Conservation (phyloP, 75 land plant genomes). For the Selaginella tamariscina region DNA sequence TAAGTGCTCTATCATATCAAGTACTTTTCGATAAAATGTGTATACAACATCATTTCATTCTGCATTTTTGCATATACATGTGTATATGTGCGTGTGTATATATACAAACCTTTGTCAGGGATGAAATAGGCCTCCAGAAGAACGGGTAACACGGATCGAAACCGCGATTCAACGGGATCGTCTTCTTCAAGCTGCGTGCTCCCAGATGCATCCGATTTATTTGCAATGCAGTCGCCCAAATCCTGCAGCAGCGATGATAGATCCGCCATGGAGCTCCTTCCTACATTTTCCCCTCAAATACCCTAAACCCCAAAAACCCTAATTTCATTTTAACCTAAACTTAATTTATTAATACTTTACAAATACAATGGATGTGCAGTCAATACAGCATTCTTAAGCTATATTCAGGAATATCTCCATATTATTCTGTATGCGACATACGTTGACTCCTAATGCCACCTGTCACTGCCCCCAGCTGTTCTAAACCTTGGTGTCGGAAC, state of each 20-base stretch:
- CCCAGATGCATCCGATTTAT: slow-evolving; percentile 27
- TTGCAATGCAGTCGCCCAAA: slow-evolving; percentile 74
- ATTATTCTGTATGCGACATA: slow-evolving; percentile 18
- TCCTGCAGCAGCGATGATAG: slow-evolving; percentile 72
- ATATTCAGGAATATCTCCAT: slow-evolving; percentile 31
- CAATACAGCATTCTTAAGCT: slow-evolving; percentile 23
- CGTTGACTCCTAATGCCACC: slow-evolving; percentile 17
- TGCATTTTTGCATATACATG: too few species aligned
- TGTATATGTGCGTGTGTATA: too few species aligned
- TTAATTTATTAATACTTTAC: too few species aligned
- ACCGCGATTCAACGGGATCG: slow-evolving; percentile 56
- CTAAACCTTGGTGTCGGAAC: slow-evolving; percentile 39
- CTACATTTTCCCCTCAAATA: not conserved
- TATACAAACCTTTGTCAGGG: slow-evolving; percentile 53
- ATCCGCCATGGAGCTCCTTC: slow-evolving; percentile 48
- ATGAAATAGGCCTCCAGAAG: slow-evolving; percentile 80
- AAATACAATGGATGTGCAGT: slow-evolving; percentile 33
- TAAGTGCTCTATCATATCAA: too few species aligned
- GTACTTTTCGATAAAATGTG: too few species aligned
- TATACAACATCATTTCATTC: too few species aligned
- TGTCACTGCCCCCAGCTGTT: slow-evolving; percentile 27
- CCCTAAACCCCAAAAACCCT: too few species aligned
- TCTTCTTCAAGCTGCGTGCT: slow-evolving; percentile 34
- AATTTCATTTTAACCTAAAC: too few species aligned
- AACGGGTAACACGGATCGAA: slow-evolving; percentile 83